Percentiles rank a stretch among this genome's conserved stretches.
Conservation (phyloP, 1,284 basidiomycete genomes). For the Cryptococcus sp. region DNA sequence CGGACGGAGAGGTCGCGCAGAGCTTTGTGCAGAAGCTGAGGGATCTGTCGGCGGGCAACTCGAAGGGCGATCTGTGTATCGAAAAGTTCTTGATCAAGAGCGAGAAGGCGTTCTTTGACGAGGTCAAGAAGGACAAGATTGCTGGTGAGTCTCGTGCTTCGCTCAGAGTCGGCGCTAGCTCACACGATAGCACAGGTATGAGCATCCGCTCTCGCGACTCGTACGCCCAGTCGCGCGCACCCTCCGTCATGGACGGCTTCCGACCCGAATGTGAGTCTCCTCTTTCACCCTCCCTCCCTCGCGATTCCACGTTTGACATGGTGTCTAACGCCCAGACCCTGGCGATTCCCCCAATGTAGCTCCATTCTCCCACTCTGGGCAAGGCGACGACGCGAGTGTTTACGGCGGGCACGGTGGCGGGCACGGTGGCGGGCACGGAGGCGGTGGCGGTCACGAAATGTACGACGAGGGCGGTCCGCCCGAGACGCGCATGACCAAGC, state of each 20-base stretch:
- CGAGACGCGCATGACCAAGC: slow-evolving; percentile 65
- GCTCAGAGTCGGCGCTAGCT: neutral
- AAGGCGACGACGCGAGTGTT: slow-evolving; percentile 28
- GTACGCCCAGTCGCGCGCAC: slow-evolving; percentile 44
- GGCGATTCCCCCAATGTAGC: slow-evolving; percentile 50
- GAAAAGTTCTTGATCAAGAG: slow-evolving; percentile 84
- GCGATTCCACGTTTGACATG: slow-evolving; percentile 12
- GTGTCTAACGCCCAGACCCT: slow-evolving; percentile 17
- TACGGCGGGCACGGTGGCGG: slow-evolving; percentile 1
- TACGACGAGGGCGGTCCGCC: slow-evolving; percentile 52
- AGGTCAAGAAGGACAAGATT: slow-evolving; percentile 80
- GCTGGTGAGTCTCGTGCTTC: slow-evolving; percentile 24
- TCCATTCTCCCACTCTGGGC: slow-evolving; percentile 53
- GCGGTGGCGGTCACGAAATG: slow-evolving; percentile 56
- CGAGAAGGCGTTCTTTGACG: slow-evolving; percentile 87
- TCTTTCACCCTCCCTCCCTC: neutral
- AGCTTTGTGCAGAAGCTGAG: slow-evolving; percentile 84
- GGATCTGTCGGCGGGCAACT: slow-evolving; percentile 73
- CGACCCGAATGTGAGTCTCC: slow-evolving; percentile 65
- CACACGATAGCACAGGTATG: slow-evolving; percentile 28
- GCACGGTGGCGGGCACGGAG: slow-evolving; percentile 51
- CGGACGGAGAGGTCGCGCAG: slow-evolving; percentile 82
- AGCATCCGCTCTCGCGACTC: slow-evolving; percentile 67
- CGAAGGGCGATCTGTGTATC: slow-evolving; percentile 83
- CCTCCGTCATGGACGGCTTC: slow-evolving; percentile 65